These are phyloP conservation scores for Trichosporon sp. DNA, from an alignment of 1,284 basidiomycete species.

Conservation along the genomic window DNA sequence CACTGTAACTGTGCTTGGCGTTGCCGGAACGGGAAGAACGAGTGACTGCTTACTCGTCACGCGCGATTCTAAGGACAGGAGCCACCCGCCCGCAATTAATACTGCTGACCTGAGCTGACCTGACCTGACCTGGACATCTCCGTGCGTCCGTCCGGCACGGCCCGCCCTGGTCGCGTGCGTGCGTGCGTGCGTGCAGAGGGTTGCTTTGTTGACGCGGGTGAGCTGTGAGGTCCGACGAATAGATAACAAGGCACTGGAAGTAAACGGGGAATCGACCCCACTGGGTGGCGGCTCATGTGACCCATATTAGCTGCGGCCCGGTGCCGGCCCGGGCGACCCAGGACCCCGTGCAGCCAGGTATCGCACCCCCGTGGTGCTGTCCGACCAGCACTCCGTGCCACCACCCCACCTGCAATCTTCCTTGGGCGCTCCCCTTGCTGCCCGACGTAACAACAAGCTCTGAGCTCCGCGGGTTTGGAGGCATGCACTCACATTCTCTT, in stretches of 20 bases:
- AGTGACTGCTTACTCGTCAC: background rate
- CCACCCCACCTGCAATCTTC: background rate
- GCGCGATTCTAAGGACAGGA: background rate
- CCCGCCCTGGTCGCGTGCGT: background rate
- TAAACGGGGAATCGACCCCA: background rate
- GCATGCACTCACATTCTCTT: background rate
- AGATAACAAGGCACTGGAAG: background rate
- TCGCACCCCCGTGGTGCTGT: background rate
- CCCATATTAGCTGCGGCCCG: background rate
- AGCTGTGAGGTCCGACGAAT: background rate
- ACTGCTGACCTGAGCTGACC: no score
- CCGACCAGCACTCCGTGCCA: background rate
- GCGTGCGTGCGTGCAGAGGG: background rate
- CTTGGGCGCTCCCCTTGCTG: background rate
- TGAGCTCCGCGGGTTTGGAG: background rate
- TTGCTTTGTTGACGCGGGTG: no score
- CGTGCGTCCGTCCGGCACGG: background rate
- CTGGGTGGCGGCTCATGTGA: background rate
- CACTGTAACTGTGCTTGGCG: background rate
- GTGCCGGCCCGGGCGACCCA: background rate
- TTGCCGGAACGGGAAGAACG: background rate
- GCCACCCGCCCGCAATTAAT: background rate
- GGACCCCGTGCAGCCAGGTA: background rate
- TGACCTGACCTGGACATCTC: no score
- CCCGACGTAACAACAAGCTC: no score